Percentiles rank a stretch among this genome's conserved stretches.
Conservation (phyloP, 805 yeast species). For the Nakazawaea laoshanensis region DNA sequence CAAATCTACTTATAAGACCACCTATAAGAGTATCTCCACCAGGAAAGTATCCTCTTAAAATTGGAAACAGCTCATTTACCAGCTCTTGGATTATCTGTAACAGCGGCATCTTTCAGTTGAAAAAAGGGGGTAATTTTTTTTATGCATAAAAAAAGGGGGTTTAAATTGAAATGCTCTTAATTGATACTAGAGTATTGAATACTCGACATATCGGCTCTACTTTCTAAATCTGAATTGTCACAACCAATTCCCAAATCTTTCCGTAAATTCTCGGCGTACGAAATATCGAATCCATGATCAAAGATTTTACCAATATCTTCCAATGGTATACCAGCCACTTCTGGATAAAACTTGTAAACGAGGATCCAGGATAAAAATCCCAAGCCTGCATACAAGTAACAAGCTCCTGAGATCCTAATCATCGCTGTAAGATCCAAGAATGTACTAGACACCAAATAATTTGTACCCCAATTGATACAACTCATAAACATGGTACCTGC, state of each 20-base stretch:
- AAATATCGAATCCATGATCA: slow-evolving; percentile 25
- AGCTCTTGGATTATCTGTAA: not conserved
- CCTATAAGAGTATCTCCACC: no score
- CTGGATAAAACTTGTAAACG: slow-evolving; percentile 31
- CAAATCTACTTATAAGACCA: no score
- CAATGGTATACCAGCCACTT: slow-evolving; percentile 33
- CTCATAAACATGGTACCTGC: slow-evolving; percentile 33
- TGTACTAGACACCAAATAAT: slow-evolving; percentile 25
- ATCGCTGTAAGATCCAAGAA: slow-evolving; percentile 24
- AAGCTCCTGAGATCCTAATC: slow-evolving; percentile 23
- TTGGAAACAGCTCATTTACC: no score
- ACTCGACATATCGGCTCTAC: slow-evolving; percentile 1
- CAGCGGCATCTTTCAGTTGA: not conserved
- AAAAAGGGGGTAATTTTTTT: slow-evolving; percentile 1
- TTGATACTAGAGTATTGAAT: slow-evolving; percentile 5
- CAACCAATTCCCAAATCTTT: slow-evolving; percentile 10
- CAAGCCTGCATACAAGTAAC: slow-evolving; percentile 24
- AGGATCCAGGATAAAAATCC: slow-evolving; percentile 29
- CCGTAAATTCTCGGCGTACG: slow-evolving; percentile 10
- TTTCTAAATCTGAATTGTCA: slow-evolving; percentile 7
- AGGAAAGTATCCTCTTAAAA: no score
- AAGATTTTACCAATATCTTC: slow-evolving; percentile 33
- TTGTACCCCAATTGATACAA: slow-evolving; percentile 33
- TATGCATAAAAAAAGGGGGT: not conserved
- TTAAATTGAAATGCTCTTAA: not conserved